Evolutionary conservation across 75 land plant species (phyloP).

Genomic region (Selaginella tamariscina): DNA sequence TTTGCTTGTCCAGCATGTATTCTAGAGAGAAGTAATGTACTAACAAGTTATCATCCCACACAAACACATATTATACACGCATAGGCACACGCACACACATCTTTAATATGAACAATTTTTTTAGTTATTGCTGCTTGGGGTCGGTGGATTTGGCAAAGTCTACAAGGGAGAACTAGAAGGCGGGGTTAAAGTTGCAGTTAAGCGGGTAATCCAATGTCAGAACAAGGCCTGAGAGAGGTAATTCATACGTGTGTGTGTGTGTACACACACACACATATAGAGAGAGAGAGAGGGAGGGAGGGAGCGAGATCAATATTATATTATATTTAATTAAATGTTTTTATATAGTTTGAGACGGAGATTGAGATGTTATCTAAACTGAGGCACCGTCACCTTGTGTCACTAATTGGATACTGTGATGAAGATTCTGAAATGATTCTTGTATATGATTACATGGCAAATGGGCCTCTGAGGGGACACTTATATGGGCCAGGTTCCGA

Average conservation of each 20-base stretch:
- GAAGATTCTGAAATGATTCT: conserved; percentile 22
- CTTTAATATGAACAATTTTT: too few species aligned
- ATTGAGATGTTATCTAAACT: conserved; percentile 67
- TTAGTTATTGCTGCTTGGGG: conserved; percentile 33
- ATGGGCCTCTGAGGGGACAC: conserved; percentile 16
- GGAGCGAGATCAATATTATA: too few species aligned
- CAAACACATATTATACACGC: too few species aligned
- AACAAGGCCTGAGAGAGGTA: conserved; percentile 52
- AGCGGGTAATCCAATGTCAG: conserved; percentile 47
- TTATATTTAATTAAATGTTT: too few species aligned
- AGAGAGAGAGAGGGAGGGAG: too few species aligned
- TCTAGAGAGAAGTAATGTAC: too few species aligned
- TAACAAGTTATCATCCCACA: too few species aligned
- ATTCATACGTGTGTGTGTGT: too few species aligned
- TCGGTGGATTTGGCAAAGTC: conserved; percentile 44
- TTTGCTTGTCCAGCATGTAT: too few species aligned
- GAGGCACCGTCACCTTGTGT: conserved; percentile 52
- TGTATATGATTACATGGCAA: conserved; percentile 16
- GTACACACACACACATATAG: too few species aligned
- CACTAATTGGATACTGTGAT: conserved; percentile 25
- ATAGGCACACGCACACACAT: too few species aligned
- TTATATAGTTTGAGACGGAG: conserved; percentile 57
- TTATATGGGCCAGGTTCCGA: conserved; percentile 5
- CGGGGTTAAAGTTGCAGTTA: conserved; percentile 46
- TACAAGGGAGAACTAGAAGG: conserved; percentile 51